phyloP scores from a whole-genome alignment of 164 flowering plant species.

The Chimonanthus salicifolius region DNA sequence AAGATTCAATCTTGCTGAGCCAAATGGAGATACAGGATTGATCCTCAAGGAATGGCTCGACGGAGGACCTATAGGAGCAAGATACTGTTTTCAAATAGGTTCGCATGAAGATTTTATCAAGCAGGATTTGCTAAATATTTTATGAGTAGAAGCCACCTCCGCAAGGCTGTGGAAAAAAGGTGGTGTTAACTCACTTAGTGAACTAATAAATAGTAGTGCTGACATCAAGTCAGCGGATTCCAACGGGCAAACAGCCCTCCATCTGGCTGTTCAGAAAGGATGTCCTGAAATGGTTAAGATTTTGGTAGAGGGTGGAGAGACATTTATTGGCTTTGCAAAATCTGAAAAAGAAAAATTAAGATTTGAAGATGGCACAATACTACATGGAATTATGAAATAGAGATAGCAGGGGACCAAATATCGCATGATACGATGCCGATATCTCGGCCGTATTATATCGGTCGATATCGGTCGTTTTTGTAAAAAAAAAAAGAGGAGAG shows the following conservation, averaged over 20 bases:
- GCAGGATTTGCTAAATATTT: slow-evolving; percentile 10
- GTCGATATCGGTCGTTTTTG: no score
- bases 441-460: no score
- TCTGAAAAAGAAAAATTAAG: no score
- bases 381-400: no score
- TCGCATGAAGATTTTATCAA: slow-evolving; percentile 16
- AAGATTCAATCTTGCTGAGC: slow-evolving; percentile 24
- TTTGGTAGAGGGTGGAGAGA: slow-evolving; percentile 38
- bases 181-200: slow-evolving; percentile 8
- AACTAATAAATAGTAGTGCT: slow-evolving; percentile 7
- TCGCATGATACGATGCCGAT: no score
- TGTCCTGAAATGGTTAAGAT: slow-evolving; percentile 36
- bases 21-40: slow-evolving; percentile 23
- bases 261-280: slow-evolving; percentile 24
- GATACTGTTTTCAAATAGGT: slow-evolving; percentile 8
- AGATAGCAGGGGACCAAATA: no score
- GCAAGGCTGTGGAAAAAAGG: slow-evolving; percentile 12
- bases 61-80: slow-evolving; percentile 17
- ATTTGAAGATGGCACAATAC: no score
- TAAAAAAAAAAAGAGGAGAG: no score
- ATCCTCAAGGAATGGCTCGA: slow-evolving; percentile 26
- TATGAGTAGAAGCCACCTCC: slow-evolving; percentile 13
- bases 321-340: no score
- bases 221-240: slow-evolving; percentile 12
- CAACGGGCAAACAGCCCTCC: slow-evolving; percentile 33